Conservation (phyloP, 2,329 filamentous ascomycete species). For the Gremmenia infestans region DNA sequence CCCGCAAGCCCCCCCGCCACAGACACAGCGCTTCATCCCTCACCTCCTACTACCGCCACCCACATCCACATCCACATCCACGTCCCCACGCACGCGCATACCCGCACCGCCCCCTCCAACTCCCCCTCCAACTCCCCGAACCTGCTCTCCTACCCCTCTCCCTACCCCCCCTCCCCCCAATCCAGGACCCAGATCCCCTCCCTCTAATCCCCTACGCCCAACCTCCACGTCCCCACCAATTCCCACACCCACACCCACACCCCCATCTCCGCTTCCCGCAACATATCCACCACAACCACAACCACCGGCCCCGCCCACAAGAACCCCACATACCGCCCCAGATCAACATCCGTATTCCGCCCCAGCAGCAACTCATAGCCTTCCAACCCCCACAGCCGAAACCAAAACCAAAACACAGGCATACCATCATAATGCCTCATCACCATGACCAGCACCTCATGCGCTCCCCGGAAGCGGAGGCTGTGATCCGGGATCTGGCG, state of each 20-base stretch:
- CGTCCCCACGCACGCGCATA: no score
- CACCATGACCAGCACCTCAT: not conserved
- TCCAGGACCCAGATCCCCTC: not conserved
- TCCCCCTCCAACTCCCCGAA: no score
- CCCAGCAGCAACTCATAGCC: no score
- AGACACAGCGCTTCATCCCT: no score
- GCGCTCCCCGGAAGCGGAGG: slow-evolving; percentile 2
- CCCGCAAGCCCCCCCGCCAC: no score
- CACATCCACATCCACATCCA: no score
- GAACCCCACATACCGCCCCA: not conserved
- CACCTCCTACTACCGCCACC: no score
- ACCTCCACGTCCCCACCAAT: not conserved
- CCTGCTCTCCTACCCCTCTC: no score
- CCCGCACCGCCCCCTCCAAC: no score
- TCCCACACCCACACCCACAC: not conserved
- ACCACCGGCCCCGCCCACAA: not conserved
- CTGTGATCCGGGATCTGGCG: slow-evolving; percentile 1
- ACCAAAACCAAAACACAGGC: no score
- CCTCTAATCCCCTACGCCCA: not conserved
- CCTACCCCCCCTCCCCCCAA: no score
- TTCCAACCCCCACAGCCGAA: not conserved
- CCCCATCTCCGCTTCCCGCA: not conserved
- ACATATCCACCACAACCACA: not conserved
- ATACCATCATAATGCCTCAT: no score
- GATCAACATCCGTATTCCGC: not conserved